Evolutionary conservation across 441 rosid species (phyloP).

Genomic region (Eugenia klotzschiana): DNA sequence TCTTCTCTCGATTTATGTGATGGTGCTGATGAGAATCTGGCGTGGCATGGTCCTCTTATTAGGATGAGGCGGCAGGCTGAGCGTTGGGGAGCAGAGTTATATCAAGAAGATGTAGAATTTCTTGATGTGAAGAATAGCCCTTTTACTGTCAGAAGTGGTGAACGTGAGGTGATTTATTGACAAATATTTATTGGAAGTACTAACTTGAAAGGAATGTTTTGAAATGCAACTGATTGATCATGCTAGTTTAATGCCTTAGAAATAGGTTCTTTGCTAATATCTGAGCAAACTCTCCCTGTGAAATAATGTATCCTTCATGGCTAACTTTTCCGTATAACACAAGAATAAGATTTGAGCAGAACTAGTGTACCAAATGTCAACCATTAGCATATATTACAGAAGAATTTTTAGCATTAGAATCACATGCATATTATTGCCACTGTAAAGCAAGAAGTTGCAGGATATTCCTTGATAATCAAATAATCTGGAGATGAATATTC

Average conservation of each 20-base stretch:
- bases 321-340: not conserved
- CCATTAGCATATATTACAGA: not conserved
- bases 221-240: not conserved
- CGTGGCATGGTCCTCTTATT: conserved; percentile 4
- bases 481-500: not conserved
- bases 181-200: not conserved
- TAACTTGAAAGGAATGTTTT: not conserved
- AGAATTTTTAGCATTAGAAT: not conserved
- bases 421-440: not conserved
- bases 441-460: not conserved
- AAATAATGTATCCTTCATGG: not conserved
- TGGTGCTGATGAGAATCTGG: not conserved
- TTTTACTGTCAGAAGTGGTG: conserved; percentile 67
- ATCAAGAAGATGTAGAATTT: conserved; percentile 82
- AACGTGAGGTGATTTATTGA: conserved; percentile 61
- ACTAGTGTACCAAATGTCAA: not conserved
- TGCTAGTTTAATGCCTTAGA: not conserved
- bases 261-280: not conserved
- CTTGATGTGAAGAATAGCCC: conserved; percentile 51
- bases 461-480: not conserved
- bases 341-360: not conserved
- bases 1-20: not conserved
- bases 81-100: conserved; percentile 90
- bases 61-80: conserved; percentile 97
- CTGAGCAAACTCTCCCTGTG: not conserved